A percentile compares a stretch with the other conserved stretches of the same genome.
phyloP scores from a whole-genome alignment of 257 asterid genomes.

The Voacanga thouarsii region DNA sequence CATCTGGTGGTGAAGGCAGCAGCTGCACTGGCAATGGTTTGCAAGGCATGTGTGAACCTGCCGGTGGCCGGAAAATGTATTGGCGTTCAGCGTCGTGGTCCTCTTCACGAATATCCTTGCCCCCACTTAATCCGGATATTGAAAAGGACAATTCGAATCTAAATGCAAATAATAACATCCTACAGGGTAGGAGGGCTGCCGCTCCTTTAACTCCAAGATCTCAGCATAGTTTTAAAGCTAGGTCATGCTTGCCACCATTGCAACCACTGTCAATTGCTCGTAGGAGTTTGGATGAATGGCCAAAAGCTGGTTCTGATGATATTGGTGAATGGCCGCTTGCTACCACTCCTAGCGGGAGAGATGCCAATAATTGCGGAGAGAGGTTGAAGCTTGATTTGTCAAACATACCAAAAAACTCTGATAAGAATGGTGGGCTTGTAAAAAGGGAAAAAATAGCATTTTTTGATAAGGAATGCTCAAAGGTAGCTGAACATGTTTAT shows the following conservation, averaged over 20 bases:
- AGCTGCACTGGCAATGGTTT: constrained; percentile 30
- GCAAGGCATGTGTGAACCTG: constrained; percentile 24
- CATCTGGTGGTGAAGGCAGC: constrained; percentile 19
- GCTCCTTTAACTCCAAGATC: constrained; percentile 44
- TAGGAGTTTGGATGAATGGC: constrained; percentile 58
- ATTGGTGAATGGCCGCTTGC: constrained; percentile 56
- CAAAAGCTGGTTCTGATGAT: constrained; percentile 57
- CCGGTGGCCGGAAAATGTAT: constrained; percentile 37
- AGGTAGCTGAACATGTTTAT: constrained; percentile 47
- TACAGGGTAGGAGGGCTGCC: constrained; percentile 23
- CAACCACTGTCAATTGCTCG: constrained; percentile 51
- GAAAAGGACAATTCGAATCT: constrained; percentile 33
- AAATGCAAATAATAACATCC: constrained; percentile 12
- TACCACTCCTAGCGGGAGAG: constrained; percentile 46
- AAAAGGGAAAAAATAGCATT: constrained; percentile 46
- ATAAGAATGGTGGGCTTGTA: constrained; percentile 40
- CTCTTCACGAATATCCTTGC: constrained; percentile 41
- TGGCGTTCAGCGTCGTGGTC: constrained; percentile 66
- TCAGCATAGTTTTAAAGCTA: constrained; percentile 40
- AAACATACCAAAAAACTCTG: constrained; percentile 35
- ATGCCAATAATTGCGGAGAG: constrained; percentile 31
- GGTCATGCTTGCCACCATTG: constrained; percentile 48
- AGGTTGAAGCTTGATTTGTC: constrained; percentile 55
- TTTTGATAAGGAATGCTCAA: constrained; percentile 49
- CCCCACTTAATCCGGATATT: constrained; percentile 42